Percentiles rank a stretch among this genome's conserved stretches.
Evolutionary conservation across 73 alveolate genomes (phyloP).

Genomic region (Tetrahymena borealis): DNA sequence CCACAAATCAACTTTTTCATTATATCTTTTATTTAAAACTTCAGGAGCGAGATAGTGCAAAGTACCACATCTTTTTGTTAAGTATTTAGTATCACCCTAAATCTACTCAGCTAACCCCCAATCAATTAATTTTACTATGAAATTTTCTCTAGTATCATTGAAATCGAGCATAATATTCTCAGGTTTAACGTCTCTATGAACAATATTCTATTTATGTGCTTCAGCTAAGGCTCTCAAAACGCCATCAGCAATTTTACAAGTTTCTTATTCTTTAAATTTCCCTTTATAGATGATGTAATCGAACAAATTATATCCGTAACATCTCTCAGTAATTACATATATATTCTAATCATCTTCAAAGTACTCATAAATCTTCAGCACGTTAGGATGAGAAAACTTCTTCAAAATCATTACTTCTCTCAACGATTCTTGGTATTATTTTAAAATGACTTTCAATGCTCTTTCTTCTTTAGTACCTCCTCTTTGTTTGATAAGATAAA

Average conservation of each 20-base stretch:
- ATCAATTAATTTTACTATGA: not conserved
- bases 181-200: conserved; percentile 43
- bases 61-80: not conserved
- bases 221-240: conserved; percentile 10
- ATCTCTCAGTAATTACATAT: not conserved
- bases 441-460: not conserved
- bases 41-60: conserved; percentile 10
- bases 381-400: not conserved
- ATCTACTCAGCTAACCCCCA: not conserved
- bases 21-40: not conserved
- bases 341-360: not conserved
- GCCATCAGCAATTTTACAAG: conserved; percentile 18
- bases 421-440: not conserved
- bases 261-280: conserved; percentile 8
- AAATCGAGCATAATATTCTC: conserved; percentile 36
- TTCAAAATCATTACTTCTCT: not conserved
- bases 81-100: not conserved
- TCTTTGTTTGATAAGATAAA: not conserved
- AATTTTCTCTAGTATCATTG: not conserved
- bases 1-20: conserved; percentile 13
- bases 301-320: not conserved
- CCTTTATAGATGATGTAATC: not conserved
- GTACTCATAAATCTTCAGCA: not conserved
- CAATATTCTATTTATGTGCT: conserved; percentile 24
- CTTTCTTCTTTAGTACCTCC: not conserved